These are phyloP conservation scores for Linnemannia exigua DNA, from an alignment of 192 early-diverging fungal genomes.

Conservation along the genomic window DNA sequence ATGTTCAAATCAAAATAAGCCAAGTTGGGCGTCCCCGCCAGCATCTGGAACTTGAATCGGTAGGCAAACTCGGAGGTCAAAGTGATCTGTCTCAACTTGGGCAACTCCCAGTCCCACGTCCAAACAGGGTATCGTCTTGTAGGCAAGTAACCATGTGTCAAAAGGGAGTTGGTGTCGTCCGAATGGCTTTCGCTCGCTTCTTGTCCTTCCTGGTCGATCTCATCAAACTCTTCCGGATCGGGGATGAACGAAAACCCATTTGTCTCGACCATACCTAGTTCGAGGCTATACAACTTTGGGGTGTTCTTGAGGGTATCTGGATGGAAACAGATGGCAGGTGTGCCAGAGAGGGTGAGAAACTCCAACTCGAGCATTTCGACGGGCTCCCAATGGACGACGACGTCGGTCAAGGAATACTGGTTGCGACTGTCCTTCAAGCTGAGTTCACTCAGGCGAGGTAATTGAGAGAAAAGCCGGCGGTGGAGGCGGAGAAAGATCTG, in stretches of 20 bases:
- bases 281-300: neutral
- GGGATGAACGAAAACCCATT: neutral
- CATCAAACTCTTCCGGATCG: too few species aligned
- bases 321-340: constrained; percentile 2
- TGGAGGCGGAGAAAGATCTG: neutral
- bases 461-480: neutral
- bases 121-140: neutral
- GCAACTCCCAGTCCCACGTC: constrained; percentile 38
- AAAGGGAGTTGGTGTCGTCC: neutral
- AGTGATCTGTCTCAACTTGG: neutral
- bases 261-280: neutral
- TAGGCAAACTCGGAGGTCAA: constrained; percentile 18
- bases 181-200: neutral
- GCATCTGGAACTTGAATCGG: constrained; percentile 27
- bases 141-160: neutral
- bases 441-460: neutral
- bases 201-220: neutral
- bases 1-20: neutral
- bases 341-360: neutral
- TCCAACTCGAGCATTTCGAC: neutral
- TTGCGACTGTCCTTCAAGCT: neutral
- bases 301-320: neutral
- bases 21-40: neutral
- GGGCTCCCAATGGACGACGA: neutral
- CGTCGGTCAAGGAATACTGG: neutral